A percentile compares a stretch with the other conserved stretches of the same genome.
Conservation (phyloP, 2,329 filamentous ascomycete genomes). For the Paraconiothyrium brasiliense region DNA sequence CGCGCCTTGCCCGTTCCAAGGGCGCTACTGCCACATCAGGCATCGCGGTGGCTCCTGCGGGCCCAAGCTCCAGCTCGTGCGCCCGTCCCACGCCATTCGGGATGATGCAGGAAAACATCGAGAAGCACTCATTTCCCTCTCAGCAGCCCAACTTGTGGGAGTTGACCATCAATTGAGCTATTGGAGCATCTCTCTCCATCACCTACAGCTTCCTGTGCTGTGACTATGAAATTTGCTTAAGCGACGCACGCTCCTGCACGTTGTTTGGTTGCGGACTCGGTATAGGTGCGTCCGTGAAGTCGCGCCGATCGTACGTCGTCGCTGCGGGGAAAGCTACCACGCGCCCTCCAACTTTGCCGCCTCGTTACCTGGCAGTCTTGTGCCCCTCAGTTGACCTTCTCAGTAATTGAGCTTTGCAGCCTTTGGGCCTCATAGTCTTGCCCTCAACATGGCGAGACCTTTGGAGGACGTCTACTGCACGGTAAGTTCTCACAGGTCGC, state of each 20-base stretch:
- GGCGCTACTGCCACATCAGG: slow-evolving; percentile 11
- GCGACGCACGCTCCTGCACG: slow-evolving; percentile 1
- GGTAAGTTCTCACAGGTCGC: slow-evolving; percentile 52
- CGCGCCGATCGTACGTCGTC: slow-evolving; percentile 32
- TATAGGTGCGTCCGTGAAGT: slow-evolving; percentile 28
- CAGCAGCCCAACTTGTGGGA: slow-evolving; percentile 2
- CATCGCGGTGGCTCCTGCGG: neutral
- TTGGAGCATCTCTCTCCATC: neutral
- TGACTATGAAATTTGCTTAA: slow-evolving; percentile 27
- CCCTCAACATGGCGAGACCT: slow-evolving; percentile 42
- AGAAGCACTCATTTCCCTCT: slow-evolving; percentile 1
- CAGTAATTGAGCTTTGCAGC: neutral
- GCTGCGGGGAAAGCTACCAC: slow-evolving; percentile 39
- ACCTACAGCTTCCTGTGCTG: slow-evolving; percentile 24
- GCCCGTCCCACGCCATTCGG: neutral
- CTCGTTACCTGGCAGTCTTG: slow-evolving; percentile 10
- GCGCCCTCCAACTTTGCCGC: slow-evolving; percentile 22
- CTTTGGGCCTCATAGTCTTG: slow-evolving; percentile 12
- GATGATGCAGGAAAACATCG: slow-evolving; percentile 9
- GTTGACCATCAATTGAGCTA: slow-evolving; percentile 16
- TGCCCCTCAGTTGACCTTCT: slow-evolving; percentile 11
- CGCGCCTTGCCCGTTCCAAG: slow-evolving; percentile 3
- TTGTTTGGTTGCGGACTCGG: slow-evolving; percentile 24
- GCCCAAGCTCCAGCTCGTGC: slow-evolving; percentile 14
- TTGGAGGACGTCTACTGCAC: slow-evolving; percentile 73